Percentiles rank a stretch among this genome's conserved stretches.
These are phyloP conservation scores for Schizophyllum commune DNA, from an alignment of 1,284 basidiomycete species.

Conservation along the genomic window DNA sequence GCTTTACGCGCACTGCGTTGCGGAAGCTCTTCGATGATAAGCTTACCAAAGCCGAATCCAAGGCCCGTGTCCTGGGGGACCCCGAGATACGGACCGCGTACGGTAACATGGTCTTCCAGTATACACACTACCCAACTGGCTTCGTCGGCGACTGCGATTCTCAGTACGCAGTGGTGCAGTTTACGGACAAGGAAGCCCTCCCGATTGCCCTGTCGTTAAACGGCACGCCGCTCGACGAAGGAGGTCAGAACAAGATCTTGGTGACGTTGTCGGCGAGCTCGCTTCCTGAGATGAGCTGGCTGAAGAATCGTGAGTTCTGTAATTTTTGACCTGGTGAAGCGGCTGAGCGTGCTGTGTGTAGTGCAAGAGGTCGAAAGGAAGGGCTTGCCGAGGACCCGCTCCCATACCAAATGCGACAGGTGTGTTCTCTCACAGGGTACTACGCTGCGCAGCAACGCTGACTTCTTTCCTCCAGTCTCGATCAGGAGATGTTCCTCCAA, in stretches of 20 bases:
- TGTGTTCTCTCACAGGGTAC: too few relatives aligned
- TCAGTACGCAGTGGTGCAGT: neutral
- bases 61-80: neutral
- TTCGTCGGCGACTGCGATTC: neutral
- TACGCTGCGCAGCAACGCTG: too few relatives aligned
- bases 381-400: too few relatives aligned
- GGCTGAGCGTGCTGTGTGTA: too few relatives aligned
- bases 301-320: neutral
- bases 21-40: too few relatives aligned
- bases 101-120: neutral
- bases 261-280: neutral
- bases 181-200: neutral
- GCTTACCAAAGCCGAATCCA: neutral
- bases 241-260: neutral
- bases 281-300: neutral
- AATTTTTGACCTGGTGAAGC: too few relatives aligned
- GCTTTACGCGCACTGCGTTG: neutral
- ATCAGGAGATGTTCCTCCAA: too few relatives aligned
- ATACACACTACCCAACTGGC: neutral
- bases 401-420: too few relatives aligned
- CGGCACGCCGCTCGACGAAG: neutral
- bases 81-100: neutral
- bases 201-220: neutral
- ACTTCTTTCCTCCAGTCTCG: too few relatives aligned
- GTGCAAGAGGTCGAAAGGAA: too few relatives aligned